Evolutionary conservation across 192 early-diverging fungal species (phyloP).

Genomic region (Mortierella claussenii): DNA sequence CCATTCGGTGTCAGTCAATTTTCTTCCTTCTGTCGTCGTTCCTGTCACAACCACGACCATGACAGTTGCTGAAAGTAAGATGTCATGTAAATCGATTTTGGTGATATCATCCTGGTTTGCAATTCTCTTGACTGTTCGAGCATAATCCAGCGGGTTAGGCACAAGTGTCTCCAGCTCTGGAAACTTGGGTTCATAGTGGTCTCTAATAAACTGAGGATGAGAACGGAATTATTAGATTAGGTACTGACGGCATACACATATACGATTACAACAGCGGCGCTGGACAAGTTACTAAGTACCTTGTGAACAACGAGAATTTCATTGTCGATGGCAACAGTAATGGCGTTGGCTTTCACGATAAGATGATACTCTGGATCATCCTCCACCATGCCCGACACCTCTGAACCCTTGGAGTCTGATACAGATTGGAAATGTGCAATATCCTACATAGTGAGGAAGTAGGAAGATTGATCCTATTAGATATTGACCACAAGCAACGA

Average conservation of each 20-base stretch:
- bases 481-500: not conserved
- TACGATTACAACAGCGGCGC: not conserved
- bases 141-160: slow-evolving; percentile 88
- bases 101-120: slow-evolving; percentile 84
- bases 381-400: slow-evolving; percentile 70
- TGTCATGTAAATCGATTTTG: slow-evolving; percentile 79
- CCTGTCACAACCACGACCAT: slow-evolving; percentile 95
- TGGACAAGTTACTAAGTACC: slow-evolving; percentile 50
- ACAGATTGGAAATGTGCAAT: slow-evolving; percentile 54
- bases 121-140: slow-evolving; percentile 83
- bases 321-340: slow-evolving; percentile 86
- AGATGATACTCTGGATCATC: slow-evolving; percentile 91
- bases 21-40: slow-evolving; percentile 82
- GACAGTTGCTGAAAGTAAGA: slow-evolving; percentile 83
- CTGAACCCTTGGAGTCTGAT: slow-evolving; percentile 54
- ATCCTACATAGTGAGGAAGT: slow-evolving; percentile 54
- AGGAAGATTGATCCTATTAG: no score
- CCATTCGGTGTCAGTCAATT: slow-evolving; percentile 70
- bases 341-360: slow-evolving; percentile 87
- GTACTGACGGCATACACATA: not conserved
- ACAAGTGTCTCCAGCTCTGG: slow-evolving; percentile 95
- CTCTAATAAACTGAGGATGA: slow-evolving; percentile 77
- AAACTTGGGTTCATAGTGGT: slow-evolving; percentile 90
- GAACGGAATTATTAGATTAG: not conserved
- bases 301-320: slow-evolving; percentile 92